Percentiles rank a stretch among this genome's conserved stretches.
Evolutionary conservation across 176 grass and related monocot species (phyloP).

Genomic region (Hsuehochloa calcarea): DNA sequence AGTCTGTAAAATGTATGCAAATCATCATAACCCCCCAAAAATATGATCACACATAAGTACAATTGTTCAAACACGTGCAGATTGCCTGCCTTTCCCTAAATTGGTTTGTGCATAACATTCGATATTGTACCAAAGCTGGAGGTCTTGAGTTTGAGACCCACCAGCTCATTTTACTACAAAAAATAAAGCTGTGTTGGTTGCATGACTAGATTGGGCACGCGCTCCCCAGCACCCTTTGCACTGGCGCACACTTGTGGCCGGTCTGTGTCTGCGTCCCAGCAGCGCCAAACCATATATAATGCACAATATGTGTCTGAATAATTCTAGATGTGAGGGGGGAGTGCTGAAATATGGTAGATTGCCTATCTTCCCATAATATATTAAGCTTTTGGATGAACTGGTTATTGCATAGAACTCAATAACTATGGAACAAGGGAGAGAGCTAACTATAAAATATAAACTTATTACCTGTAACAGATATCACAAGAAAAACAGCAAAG

Average conservation of each 20-base stretch:
- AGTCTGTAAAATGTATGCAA: background rate
- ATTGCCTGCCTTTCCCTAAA: background rate
- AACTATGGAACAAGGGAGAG: background rate
- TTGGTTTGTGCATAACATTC: background rate
- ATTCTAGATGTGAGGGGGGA: background rate
- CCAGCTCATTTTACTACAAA: background rate
- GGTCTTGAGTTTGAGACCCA: background rate
- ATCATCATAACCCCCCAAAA: background rate
- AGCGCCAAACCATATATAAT: background rate
- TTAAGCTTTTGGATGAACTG: background rate
- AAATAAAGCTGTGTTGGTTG: background rate
- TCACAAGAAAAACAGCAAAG: constrained; percentile 68
- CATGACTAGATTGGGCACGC: background rate
- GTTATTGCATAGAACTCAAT: background rate
- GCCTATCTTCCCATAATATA: background rate
- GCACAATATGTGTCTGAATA: background rate
- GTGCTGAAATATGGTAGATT: background rate
- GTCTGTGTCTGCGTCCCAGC: background rate
- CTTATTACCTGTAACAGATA: constrained; percentile 56
- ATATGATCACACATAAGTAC: background rate
- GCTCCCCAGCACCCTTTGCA: background rate
- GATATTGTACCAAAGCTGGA: background rate
- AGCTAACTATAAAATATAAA: background rate
- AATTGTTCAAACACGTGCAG: background rate
- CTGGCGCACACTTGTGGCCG: background rate